phyloP scores from a whole-genome alignment of 2,329 filamentous ascomycete genomes.

The Cladosporium oxysporum region DNA sequence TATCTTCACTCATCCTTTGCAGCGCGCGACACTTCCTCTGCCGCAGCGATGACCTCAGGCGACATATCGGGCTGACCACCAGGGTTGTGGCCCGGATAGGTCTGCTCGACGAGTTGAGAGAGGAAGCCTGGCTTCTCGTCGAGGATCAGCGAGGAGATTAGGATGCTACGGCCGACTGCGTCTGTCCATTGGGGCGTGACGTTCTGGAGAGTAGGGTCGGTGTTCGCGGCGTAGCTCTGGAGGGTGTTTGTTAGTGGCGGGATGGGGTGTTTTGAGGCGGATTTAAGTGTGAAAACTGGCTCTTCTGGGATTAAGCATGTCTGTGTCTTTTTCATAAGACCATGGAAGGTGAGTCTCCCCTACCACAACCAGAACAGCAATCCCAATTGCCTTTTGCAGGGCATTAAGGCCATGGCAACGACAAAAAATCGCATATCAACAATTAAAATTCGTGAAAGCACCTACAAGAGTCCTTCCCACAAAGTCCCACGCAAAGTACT shows the following conservation, averaged over 20 bases:
- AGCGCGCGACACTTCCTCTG: neutral
- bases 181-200: slow-evolving; percentile 21
- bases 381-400: too few relatives aligned
- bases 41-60: neutral
- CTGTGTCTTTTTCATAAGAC: too few relatives aligned
- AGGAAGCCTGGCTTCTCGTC: slow-evolving; percentile 29
- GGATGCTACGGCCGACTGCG: slow-evolving; percentile 17
- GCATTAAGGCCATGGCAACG: too few relatives aligned
- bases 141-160: slow-evolving; percentile 24
- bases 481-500: slow-evolving; percentile 43
- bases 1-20: neutral
- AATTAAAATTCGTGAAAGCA: neutral
- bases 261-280: too few relatives aligned
- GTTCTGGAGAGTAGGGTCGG: neutral
- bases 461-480: slow-evolving; percentile 30
- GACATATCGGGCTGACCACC: neutral
- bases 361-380: too few relatives aligned
- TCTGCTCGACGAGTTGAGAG: slow-evolving; percentile 28
- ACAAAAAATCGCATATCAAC: neutral
- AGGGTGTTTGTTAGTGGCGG: neutral
- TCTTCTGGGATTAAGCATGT: too few relatives aligned
- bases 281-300: too few relatives aligned
- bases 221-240: slow-evolving; percentile 7
- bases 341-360: too few relatives aligned
- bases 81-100: slow-evolving; percentile 26